A percentile compares a stretch with the other conserved stretches of the same genome.
Conservation (phyloP, 2,329 filamentous ascomycete genomes). For the Mollisia scopiformis region DNA sequence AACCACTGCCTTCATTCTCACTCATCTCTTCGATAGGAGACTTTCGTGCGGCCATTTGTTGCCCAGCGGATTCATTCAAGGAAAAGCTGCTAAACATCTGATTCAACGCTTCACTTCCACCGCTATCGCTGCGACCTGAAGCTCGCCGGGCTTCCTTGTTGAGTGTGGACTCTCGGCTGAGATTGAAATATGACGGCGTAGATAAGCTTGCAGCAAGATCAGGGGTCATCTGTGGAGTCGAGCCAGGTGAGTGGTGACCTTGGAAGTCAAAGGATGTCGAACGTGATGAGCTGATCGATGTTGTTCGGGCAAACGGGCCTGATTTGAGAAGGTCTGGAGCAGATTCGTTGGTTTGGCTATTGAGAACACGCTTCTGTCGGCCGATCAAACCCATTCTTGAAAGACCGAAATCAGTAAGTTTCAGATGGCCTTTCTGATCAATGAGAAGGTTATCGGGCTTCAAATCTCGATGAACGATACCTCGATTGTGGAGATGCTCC, state of each 20-base stretch:
- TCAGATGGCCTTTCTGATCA: conserved; percentile 94
- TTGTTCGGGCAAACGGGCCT: conserved; percentile 83
- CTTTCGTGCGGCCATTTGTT: conserved; percentile 42
- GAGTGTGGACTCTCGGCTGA: conserved; percentile 61
- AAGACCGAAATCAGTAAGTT: conserved; percentile 95
- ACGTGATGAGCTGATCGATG: conserved; percentile 85
- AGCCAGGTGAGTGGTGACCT: conserved; percentile 74
- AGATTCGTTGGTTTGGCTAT: conserved; percentile 75
- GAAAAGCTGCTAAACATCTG: conserved; percentile 82
- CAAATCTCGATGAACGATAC: conserved; percentile 94
- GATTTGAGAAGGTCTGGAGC: conserved; percentile 91
- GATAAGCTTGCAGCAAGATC: conserved; percentile 67
- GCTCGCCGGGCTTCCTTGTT: conserved; percentile 68
- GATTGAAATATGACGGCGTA: conserved; percentile 92
- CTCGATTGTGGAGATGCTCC: conserved; percentile 89
- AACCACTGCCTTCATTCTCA: conserved; percentile 71
- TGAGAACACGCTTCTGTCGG: conserved; percentile 91
- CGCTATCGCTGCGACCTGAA: conserved; percentile 89
- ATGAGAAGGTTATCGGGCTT: conserved; percentile 98
- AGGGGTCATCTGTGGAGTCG: conserved; percentile 86
- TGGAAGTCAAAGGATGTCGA: conserved; percentile 94
- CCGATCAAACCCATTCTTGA: conserved; percentile 97
- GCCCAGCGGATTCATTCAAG: conserved; percentile 61
- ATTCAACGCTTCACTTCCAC: conserved; percentile 82
- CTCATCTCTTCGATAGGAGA: conserved; percentile 75